Evolutionary conservation across 768 basidiomycete genomes (phyloP).

Genomic region (Amanita inopinata): DNA sequence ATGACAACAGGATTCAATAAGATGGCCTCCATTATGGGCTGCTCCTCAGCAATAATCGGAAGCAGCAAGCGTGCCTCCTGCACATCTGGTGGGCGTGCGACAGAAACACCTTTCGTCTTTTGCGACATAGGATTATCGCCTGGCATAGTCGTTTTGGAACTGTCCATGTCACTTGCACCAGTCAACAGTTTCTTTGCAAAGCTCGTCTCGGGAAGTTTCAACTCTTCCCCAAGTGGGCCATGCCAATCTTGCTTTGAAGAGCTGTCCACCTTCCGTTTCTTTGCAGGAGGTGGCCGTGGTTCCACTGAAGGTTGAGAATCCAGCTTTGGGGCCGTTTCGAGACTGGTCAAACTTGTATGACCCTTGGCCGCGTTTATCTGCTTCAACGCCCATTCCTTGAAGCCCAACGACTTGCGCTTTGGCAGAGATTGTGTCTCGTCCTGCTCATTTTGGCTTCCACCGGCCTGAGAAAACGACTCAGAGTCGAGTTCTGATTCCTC

Average conservation of each 20-base stretch:
- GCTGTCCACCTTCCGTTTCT: conserved; percentile 37
- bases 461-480: conserved; percentile 9
- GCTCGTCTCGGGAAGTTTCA: conserved; percentile 56
- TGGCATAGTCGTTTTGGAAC: conserved; percentile 13
- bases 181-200: conserved; percentile 34
- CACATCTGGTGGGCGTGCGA: conserved; percentile 61
- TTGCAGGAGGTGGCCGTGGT: conserved; percentile 16
- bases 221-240: conserved; percentile 73
- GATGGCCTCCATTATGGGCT: conserved; percentile 88
- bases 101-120: conserved; percentile 35
- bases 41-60: conserved; percentile 90
- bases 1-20: conserved; percentile 79
- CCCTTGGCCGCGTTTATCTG: conserved; percentile 52
- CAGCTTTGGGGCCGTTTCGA: conserved; percentile 11
- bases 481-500: conserved; percentile 8
- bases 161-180: conserved; percentile 20
- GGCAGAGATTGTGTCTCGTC: conserved; percentile 15
- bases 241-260: conserved; percentile 34
- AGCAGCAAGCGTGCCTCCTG: conserved; percentile 69
- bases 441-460: conserved; percentile 11
- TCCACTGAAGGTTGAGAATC: conserved; percentile 14
- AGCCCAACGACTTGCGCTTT: conserved; percentile 39
- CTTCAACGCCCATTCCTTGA: conserved; percentile 86
- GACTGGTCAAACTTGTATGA: conserved; percentile 10
- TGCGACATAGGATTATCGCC: conserved; percentile 11